These are phyloP conservation scores for Pulicaria dysenterica DNA, from an alignment of 129 eudicot genomes.

Conservation along the genomic window DNA sequence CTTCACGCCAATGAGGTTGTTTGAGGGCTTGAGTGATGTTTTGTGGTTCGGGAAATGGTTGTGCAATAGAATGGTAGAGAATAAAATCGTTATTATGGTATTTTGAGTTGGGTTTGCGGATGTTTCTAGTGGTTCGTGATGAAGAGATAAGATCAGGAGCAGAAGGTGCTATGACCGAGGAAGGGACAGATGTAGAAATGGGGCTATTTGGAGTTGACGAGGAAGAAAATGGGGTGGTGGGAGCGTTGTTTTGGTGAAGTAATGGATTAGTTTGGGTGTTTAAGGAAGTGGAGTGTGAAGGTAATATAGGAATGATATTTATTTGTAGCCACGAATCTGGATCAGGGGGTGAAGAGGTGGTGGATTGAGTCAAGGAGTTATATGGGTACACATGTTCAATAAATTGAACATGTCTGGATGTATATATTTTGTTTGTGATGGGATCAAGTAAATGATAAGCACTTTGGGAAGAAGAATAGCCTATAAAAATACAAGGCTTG, in stretches of 20 bases:
- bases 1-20: neutral
- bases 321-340: too few species aligned
- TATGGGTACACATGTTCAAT: neutral
- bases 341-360: too few species aligned
- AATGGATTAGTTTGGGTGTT: neutral
- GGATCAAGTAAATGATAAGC: neutral
- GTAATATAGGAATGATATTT: neutral
- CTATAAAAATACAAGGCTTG: neutral
- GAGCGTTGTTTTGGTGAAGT: neutral
- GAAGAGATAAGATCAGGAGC: too few species aligned
- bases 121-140: too few species aligned
- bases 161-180: neutral
- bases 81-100: neutral
- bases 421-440: neutral
- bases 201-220: too few species aligned
- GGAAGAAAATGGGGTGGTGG: too few species aligned
- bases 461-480: neutral
- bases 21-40: neutral
- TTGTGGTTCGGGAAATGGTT: too few species aligned
- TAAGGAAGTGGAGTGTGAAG: neutral
- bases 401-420: neutral
- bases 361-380: too few species aligned
- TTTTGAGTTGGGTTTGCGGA: too few species aligned
- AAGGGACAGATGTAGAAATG: neutral
- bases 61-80: too few species aligned